phyloP scores from a whole-genome alignment of 2,329 filamentous ascomycete species.

The Chrysosporium queenslandicum region DNA sequence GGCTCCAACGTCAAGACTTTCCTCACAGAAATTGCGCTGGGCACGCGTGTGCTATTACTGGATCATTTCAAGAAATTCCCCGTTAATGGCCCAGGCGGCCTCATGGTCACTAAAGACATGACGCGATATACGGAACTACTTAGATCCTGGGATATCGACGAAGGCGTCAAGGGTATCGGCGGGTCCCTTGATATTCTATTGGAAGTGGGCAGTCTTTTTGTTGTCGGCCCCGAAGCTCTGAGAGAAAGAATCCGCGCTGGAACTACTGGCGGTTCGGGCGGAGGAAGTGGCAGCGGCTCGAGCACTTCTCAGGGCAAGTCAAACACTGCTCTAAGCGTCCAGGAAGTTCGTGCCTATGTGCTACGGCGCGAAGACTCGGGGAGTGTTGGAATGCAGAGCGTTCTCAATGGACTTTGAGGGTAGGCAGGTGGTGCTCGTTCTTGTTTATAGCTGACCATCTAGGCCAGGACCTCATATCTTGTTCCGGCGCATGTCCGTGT shows the following conservation, averaged over 20 bases:
- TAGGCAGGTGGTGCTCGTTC: background rate
- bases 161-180: constrained; percentile 42
- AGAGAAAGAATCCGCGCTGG: constrained; percentile 54
- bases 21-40: constrained; percentile 70
- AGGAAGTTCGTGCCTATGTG: constrained; percentile 67
- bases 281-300: constrained; percentile 20
- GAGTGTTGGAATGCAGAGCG: constrained; percentile 70
- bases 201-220: constrained; percentile 92
- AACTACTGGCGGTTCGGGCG: constrained; percentile 36
- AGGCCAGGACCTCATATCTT: background rate
- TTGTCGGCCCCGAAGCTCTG: constrained; percentile 73
- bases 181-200: constrained; percentile 71
- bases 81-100: constrained; percentile 82
- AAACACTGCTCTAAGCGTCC: constrained; percentile 39
- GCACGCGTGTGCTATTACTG: constrained; percentile 66
- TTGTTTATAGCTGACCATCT: background rate
- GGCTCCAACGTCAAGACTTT: constrained; percentile 76
- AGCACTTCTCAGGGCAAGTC: constrained; percentile 45
- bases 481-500: background rate
- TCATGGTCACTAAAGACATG: constrained; percentile 95
- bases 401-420: constrained; percentile 54
- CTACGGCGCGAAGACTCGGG: constrained; percentile 73
- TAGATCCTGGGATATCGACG: constrained; percentile 66
- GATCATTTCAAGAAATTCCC: constrained; percentile 92
- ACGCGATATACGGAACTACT: constrained; percentile 83